A percentile compares a stretch with the other conserved stretches of the same genome.
phyloP scores from a whole-genome alignment of 164 flowering plant genomes.

The Pachysandra terminalis region DNA sequence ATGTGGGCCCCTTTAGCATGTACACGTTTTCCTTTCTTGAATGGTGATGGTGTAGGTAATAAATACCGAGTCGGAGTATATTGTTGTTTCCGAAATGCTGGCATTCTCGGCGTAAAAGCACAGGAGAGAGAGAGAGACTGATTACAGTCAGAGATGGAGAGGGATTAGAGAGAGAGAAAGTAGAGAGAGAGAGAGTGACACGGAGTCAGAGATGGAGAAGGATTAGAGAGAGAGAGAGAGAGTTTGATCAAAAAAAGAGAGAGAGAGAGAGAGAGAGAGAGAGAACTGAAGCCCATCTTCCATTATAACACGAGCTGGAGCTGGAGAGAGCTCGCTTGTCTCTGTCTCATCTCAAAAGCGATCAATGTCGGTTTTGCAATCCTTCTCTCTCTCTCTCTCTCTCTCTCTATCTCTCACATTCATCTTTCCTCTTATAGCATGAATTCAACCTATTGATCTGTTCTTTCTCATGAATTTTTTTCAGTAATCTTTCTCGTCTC shows the following conservation, averaged over 20 bases:
- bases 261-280: background rate
- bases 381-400: background rate
- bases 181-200: no score
- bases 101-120: background rate
- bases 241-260: background rate
- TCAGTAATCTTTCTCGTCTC: no score
- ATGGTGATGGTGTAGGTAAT: no score
- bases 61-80: no score
- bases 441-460: background rate
- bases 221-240: background rate
- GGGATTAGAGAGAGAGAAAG: background rate
- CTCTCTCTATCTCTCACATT: background rate
- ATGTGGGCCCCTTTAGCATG: no score
- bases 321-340: background rate
- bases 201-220: no score
- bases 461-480: background rate
- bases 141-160: background rate
- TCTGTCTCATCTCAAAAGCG: background rate
- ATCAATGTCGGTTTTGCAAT: background rate
- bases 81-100: no score
- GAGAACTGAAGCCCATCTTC: background rate
- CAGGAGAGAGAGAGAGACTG: background rate
- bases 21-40: no score
- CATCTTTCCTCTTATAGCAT: background rate
- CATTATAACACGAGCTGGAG: constrained; percentile 1